phyloP scores from a whole-genome alignment of 257 asterid species.

The Prunella vulgaris region DNA sequence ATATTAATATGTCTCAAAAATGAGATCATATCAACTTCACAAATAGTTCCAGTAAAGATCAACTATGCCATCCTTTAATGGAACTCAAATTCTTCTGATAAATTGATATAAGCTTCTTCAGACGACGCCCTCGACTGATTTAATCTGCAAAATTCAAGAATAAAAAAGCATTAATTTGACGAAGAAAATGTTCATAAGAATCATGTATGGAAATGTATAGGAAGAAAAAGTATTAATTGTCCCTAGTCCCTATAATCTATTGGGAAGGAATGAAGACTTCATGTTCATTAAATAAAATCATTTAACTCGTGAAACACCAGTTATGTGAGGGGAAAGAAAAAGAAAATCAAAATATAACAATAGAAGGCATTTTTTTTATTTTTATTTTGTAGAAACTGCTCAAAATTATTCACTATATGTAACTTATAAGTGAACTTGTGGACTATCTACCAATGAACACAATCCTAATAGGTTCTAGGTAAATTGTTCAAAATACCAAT shows the following conservation, averaged over 20 bases:
- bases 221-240: neutral
- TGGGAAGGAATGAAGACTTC: no score
- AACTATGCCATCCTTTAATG: neutral
- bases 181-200: neutral
- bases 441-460: neutral
- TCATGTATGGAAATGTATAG: neutral
- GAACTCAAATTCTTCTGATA: neutral
- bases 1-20: neutral
- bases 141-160: constrained; percentile 12
- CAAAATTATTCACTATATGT: neutral
- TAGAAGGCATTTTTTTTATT: neutral
- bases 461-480: no score
- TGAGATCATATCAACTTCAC: neutral
- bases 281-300: neutral
- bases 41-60: neutral
- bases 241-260: no score
- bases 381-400: neutral
- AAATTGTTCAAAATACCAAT: no score
- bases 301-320: neutral
- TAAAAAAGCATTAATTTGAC: neutral
- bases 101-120: constrained; percentile 6
- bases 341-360: neutral
- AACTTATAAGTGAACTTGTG: neutral
- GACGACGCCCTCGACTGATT: neutral
- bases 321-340: neutral